phyloP scores from a whole-genome alignment of 331 rosid genomes.

The Erythrophleum ivorense region DNA sequence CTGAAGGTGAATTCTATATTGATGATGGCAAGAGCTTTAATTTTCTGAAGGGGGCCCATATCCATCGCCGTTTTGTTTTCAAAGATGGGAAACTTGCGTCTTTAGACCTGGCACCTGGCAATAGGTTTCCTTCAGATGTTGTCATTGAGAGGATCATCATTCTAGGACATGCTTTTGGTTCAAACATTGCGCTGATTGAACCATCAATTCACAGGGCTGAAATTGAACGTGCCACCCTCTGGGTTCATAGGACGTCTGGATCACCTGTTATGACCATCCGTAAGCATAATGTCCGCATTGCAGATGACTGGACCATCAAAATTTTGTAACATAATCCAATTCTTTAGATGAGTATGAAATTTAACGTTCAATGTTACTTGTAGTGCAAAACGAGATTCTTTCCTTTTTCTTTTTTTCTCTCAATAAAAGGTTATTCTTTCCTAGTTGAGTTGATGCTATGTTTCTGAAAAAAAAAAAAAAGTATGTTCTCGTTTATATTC shows the following conservation, averaged over 20 bases:
- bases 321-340: conserved; percentile 44
- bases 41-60: conserved; percentile 56
- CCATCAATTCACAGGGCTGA: conserved; percentile 62
- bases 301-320: conserved; percentile 76
- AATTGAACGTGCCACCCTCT: conserved; percentile 68
- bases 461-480: neutral
- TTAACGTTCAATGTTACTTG: conserved; percentile 13
- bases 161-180: conserved; percentile 61
- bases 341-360: conserved; percentile 13
- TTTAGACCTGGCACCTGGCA: conserved; percentile 53
- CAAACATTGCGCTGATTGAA: conserved; percentile 66
- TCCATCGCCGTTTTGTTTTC: conserved; percentile 66
- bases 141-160: conserved; percentile 80
- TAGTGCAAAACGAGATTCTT: conserved; percentile 33
- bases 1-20: conserved; percentile 66
- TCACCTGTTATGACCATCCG: conserved; percentile 61
- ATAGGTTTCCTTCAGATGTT: conserved; percentile 50
- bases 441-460: conserved; percentile 31
- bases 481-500: neutral
- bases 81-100: conserved; percentile 61
- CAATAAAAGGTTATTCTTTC: too few species aligned
- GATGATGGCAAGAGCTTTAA: conserved; percentile 67
- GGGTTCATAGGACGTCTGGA: conserved; percentile 53
- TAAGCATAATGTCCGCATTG: conserved; percentile 69
- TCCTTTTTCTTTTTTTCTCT: neutral